A percentile compares a stretch with the other conserved stretches of the same genome.
Conservation (phyloP, 2,329 filamentous ascomycete genomes). For the Ophiocordyceps camponoti-rufipedis region DNA sequence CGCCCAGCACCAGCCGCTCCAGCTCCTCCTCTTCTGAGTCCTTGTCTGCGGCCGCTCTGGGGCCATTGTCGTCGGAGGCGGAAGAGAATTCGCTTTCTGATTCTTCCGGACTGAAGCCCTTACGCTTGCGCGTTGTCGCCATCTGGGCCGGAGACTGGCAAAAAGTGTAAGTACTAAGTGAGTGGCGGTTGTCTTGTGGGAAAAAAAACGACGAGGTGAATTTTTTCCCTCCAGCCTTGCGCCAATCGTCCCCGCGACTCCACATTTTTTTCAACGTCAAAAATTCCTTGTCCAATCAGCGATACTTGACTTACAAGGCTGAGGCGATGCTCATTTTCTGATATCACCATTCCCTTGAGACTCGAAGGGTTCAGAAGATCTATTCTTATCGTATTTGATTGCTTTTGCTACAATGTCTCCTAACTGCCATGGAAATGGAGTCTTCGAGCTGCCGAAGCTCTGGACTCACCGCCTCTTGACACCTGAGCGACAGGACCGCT, state of each 20-base stretch:
- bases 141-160: conserved; percentile 5
- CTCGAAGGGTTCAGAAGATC: no score
- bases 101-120: conserved; percentile 9
- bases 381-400: background rate
- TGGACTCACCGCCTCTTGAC: conserved; percentile 52
- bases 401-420: background rate
- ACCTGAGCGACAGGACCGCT: conserved; percentile 61
- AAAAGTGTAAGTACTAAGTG: background rate
- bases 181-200: background rate
- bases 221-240: conserved; percentile 4
- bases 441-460: conserved; percentile 27
- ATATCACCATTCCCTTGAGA: no score
- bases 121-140: conserved; percentile 13
- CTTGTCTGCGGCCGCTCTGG: conserved; percentile 32
- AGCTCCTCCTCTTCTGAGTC: conserved; percentile 73
- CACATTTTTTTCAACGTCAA: no score
- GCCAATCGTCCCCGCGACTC: background rate
- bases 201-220: background rate
- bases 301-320: no score
- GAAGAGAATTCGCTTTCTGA: conserved; percentile 12
- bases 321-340: no score
- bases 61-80: conserved; percentile 12
- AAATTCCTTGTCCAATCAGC: background rate
- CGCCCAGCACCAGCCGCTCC: conserved; percentile 76
- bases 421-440: conserved; percentile 12